A percentile compares a stretch with the other conserved stretches of the same genome.
phyloP scores from a whole-genome alignment of 768 basidiomycete species.

The Coprinopsis cinerea region DNA sequence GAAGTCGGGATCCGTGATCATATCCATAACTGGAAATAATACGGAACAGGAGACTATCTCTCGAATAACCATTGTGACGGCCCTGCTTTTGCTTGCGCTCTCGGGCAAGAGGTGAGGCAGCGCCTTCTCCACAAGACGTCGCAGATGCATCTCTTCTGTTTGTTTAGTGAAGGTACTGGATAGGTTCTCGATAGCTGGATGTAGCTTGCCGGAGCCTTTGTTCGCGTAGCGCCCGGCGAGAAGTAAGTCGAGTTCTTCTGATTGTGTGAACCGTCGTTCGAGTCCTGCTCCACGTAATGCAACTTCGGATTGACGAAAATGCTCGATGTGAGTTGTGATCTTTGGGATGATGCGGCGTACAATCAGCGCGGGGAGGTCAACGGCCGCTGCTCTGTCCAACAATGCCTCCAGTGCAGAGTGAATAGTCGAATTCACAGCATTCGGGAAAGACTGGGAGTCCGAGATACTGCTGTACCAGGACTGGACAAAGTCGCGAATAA shows the following conservation, averaged over 20 bases:
- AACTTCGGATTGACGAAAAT: constrained; percentile 85
- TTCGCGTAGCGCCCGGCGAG: constrained; percentile 78
- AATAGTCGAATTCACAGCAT: constrained; percentile 71
- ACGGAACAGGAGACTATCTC: constrained; percentile 83
- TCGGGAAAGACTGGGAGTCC: constrained; percentile 82
- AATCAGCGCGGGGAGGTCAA: constrained; percentile 72
- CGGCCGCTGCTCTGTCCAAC: constrained; percentile 43
- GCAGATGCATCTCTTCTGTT: constrained; percentile 82
- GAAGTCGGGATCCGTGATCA: constrained; percentile 93
- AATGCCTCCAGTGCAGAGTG: constrained; percentile 60
- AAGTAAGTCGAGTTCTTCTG: constrained; percentile 83
- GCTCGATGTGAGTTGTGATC: constrained; percentile 83
- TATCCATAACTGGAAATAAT: constrained; percentile 83
- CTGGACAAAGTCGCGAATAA: constrained; percentile 82
- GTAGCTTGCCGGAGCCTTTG: constrained; percentile 59
- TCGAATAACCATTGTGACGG: constrained; percentile 64
- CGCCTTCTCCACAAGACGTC: constrained; percentile 60
- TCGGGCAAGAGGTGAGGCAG: constrained; percentile 73
- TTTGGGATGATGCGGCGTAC: constrained; percentile 86
- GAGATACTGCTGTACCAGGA: constrained; percentile 89
- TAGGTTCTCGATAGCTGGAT: constrained; percentile 82
- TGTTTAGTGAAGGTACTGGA: constrained; percentile 87
- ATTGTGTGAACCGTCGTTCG: constrained; percentile 79
- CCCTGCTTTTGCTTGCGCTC: constrained; percentile 64
- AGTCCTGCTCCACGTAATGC: constrained; percentile 77